phyloP scores from a whole-genome alignment of 2,329 filamentous ascomycete species.

The Aspergillus ibericus region DNA sequence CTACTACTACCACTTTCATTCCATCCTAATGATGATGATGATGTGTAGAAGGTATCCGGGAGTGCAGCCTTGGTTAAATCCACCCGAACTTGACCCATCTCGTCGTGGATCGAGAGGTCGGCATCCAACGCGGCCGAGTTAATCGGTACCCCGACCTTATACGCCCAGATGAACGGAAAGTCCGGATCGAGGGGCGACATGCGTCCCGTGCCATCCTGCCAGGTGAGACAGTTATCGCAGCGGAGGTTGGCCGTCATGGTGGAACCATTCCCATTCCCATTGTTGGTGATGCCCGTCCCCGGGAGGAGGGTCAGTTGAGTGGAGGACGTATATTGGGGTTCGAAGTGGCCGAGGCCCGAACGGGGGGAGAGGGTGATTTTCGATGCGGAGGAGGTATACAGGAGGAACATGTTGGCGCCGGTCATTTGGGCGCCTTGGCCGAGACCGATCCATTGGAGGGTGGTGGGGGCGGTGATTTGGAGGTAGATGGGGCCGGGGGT shows the following conservation, averaged over 20 bases:
- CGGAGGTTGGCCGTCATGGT: conserved; percentile 62
- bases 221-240: conserved; percentile 33
- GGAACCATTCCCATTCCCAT: conserved; percentile 10
- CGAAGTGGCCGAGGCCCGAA: conserved; percentile 47
- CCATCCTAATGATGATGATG: no score
- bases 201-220: conserved; percentile 18
- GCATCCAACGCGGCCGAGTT: conserved; percentile 20
- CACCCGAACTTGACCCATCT: conserved; percentile 19
- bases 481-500: conserved; percentile 60
- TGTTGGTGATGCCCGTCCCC: conserved; percentile 57
- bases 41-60: conserved; percentile 2
- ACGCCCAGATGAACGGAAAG: conserved; percentile 33
- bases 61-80: conserved; percentile 22
- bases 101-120: conserved; percentile 26
- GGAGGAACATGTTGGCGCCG: conserved; percentile 61
- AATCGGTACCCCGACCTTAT: conserved; percentile 24
- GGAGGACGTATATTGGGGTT: conserved; percentile 50
- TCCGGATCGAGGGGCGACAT: conserved; percentile 17
- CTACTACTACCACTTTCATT: no score
- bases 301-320: conserved; percentile 55
- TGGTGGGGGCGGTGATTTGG: conserved; percentile 53
- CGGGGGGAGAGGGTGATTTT: conserved; percentile 65
- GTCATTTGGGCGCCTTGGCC: conserved; percentile 59
- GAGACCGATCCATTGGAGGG: conserved; percentile 55
- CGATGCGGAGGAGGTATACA: conserved; percentile 56